Base-by-base conservation (phyloP, 140 eudicot species). In the Anethum foeniculum region DNA sequence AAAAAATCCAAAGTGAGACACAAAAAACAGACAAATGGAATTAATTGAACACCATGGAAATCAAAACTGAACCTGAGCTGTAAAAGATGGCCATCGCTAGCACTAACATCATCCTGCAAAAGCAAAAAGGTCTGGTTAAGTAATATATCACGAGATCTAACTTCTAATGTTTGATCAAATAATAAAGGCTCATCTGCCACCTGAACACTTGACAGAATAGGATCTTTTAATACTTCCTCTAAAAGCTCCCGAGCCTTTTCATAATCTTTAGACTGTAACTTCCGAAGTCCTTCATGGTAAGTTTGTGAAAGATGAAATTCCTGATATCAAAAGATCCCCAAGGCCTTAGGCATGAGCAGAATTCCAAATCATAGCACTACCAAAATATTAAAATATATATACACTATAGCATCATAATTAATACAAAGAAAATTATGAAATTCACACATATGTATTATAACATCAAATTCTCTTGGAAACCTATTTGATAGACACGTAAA, bases 281-380 rank as follows among this genome's bases (percentile, higher is more conserved):
- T 92, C 82, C 86, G 60, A 28, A 94, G 97, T 34, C 98, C 98
- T 64, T 94, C 98, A 82, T 94, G 97, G 85, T 94, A 94, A 48
- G 86, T 87, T 93, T 92, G 97, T 12, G 97, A 89, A 34, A 94
- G 90, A 60, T 91, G 96, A 83, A 94, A 92, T 84, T 94, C 99
- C 97, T 94, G 84, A 67, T 84, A 49, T 46, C 67, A 77, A 46
- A 56, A 69, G 76, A 58, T 75, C 84, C 77, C 77, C 81, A 69
- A 14, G 48, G 48, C 79, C 77, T 83, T 75, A 9, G 39, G 48
- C 79, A 77, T 27, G 54, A 80, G 74, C 56, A 46, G 38, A 46
- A 28, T 41, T 30, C 34, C 13, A 69, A 75, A 32, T 44, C 56
- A 43, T 79, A 72, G 68, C 68, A n/a, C 71, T 23, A 62, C 30